Base-by-base conservation (phyloP, 768 basidiomycete genomes). In the Holtermannia corniformis region DNA sequence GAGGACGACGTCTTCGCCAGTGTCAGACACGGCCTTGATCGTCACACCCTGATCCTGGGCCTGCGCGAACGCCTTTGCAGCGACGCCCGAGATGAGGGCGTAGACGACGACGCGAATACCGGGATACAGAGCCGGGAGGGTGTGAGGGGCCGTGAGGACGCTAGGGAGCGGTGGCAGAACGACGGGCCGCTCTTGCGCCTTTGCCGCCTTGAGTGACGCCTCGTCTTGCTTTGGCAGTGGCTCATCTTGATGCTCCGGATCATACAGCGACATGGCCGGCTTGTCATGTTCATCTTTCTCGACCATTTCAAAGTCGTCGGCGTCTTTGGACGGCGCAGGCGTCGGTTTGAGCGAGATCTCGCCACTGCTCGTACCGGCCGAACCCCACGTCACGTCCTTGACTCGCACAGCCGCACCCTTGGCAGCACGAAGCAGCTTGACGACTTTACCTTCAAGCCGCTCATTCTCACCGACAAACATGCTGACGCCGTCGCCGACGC, bases 391-490 rank as follows among this genome's bases (percentile, higher is more conserved):
- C 65, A 48, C 76, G 7, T 37, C 32, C 32, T 16, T 37, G 32
- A 37, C 32, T 7, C 32, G 70, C 37, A 82, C 69, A 49, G 75
- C 74, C 3, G 75, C 75, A 2, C 76, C 75, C 22, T 76, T 69
- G 28, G 81, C 80, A 4, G 79, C 81, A 11, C 74, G 75, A 47
- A 84, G 68, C 7, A 83, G 73, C 5, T 70, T 69, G 1, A 78
- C 72, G 47, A 78, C 78, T 61, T 81, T 81, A 3, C 65, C 75
- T 3, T 73, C 52, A 16, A 82, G 79, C 19, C 72, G 71, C 49
- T 80, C 79, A 10, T 74, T 64, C 3, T 74, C 64, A 5, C 72
- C 63, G 3, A 81, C 78, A 51, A 78, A 77, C 0, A 80, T 66
- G 47, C 65, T 77, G 23, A 74, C 70, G 14, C 82, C 83, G 10